Evolutionary conservation across 257 asterid species (phyloP).

Genomic region (Ophiorrhiza pumila): DNA sequence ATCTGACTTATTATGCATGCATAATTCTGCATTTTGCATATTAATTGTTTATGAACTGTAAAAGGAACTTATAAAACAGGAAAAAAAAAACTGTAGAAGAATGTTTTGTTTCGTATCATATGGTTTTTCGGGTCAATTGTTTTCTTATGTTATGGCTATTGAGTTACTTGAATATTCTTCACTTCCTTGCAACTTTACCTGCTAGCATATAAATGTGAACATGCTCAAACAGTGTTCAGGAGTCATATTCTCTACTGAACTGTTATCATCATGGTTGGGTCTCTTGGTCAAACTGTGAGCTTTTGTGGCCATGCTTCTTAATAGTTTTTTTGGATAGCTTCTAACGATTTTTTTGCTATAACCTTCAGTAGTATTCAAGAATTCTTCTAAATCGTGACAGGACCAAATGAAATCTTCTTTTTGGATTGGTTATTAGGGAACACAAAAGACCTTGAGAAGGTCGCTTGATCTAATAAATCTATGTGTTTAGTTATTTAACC

Average conservation of each 20-base stretch:
- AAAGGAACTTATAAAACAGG: background rate
- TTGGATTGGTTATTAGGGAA: no score
- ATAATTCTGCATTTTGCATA: background rate
- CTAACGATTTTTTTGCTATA: background rate
- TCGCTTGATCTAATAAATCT: background rate
- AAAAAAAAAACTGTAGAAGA: background rate
- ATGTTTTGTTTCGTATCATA: background rate
- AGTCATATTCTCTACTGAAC: background rate
- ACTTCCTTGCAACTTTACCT: background rate
- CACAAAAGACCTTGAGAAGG: background rate
- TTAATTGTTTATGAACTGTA: background rate
- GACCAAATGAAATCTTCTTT: background rate
- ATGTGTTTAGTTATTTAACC: background rate
- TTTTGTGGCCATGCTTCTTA: background rate
- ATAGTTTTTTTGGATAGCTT: background rate
- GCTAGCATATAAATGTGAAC: background rate
- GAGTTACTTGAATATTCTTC: background rate
- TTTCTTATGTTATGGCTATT: background rate
- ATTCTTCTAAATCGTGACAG: background rate
- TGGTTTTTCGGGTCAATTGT: background rate
- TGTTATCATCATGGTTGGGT: background rate
- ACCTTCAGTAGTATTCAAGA: background rate
- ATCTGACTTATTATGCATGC: background rate
- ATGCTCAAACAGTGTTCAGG: background rate
- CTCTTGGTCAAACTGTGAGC: background rate